Percentiles rank a stretch among this genome's conserved stretches.
These are phyloP conservation scores for Aechmea fasciata DNA, from an alignment of 176 grass and related monocot genomes.

Conservation along the genomic window DNA sequence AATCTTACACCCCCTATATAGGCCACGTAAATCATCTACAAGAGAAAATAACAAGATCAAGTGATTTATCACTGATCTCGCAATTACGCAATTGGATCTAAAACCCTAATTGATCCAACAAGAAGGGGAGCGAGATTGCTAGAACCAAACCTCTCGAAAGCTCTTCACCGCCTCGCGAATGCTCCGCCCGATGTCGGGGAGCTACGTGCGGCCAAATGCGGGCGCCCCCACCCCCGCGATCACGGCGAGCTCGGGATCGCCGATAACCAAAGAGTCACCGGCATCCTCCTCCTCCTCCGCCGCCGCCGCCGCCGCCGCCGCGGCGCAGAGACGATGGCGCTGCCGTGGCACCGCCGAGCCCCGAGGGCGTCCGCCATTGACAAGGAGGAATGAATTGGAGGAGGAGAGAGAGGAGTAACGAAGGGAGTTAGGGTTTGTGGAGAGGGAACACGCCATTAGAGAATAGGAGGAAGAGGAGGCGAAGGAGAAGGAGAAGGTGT, in stretches of 20 bases:
- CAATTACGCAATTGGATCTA: not conserved
- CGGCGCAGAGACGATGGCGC: slow-evolving; percentile 1
- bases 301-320: slow-evolving; percentile 16
- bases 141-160: slow-evolving; percentile 66
- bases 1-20: too few relatives aligned
- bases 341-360: not conserved
- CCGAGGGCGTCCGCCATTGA: not conserved
- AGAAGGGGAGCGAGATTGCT: not conserved
- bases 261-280: slow-evolving; percentile 74
- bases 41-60: too few relatives aligned
- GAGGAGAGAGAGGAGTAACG: not conserved
- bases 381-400: not conserved
- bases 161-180: slow-evolving; percentile 90
- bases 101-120: not conserved
- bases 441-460: not conserved
- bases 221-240: slow-evolving; percentile 86
- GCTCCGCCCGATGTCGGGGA: slow-evolving; percentile 72
- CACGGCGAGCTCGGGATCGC: slow-evolving; percentile 73
- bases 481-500: not conserved
- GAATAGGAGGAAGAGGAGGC: not conserved
- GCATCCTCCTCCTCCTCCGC: slow-evolving; percentile 26
- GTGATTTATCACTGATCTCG: too few relatives aligned
- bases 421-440: not conserved
- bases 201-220: slow-evolving; percentile 71
- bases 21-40: too few relatives aligned